These are phyloP conservation scores for Pseudocercospora musae DNA, from an alignment of 2,329 filamentous ascomycete genomes.

Conservation along the genomic window DNA sequence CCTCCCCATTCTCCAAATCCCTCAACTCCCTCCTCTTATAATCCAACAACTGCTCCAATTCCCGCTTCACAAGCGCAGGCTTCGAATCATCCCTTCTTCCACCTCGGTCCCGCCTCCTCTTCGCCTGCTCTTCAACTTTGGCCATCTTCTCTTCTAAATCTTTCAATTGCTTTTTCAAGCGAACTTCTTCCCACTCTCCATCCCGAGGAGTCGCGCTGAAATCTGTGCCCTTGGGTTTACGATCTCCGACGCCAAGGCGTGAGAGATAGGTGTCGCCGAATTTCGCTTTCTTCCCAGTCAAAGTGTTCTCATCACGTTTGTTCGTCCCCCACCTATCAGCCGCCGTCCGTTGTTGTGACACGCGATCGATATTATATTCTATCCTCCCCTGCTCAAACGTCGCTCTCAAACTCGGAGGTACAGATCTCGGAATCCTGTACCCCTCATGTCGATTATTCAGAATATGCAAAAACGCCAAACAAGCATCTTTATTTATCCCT, in stretches of 20 bases:
- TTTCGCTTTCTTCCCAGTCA: slow-evolving; percentile 88
- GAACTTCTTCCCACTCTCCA: slow-evolving; percentile 94
- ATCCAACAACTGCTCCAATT: slow-evolving; percentile 89
- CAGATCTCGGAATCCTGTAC: slow-evolving; percentile 84
- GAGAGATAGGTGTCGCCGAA: slow-evolving; percentile 97
- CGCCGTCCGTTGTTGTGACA: slow-evolving; percentile 45
- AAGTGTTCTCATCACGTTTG: slow-evolving; percentile 69
- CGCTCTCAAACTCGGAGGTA: slow-evolving; percentile 84
- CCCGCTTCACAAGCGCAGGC: slow-evolving; percentile 87
- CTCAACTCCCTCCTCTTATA: slow-evolving; percentile 82
- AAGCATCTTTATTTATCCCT: slow-evolving; percentile 90
- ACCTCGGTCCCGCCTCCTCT: slow-evolving; percentile 42
- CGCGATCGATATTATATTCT: slow-evolving; percentile 86
- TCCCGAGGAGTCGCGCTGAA: slow-evolving; percentile 82
- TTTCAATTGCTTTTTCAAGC: slow-evolving; percentile 84
- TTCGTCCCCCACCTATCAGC: slow-evolving; percentile 75
- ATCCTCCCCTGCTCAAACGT: slow-evolving; percentile 96
- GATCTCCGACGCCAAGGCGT: slow-evolving; percentile 72
- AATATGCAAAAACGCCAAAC: slow-evolving; percentile 92
- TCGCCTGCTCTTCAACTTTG: slow-evolving; percentile 70
- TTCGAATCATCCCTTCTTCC: slow-evolving; percentile 65
- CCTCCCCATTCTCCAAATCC: slow-evolving; percentile 70
- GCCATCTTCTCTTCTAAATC: slow-evolving; percentile 87
- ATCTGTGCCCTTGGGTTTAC: slow-evolving; percentile 81
- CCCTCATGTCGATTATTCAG: slow-evolving; percentile 95